These are phyloP conservation scores for Fusarium begoniae DNA, from an alignment of 2,329 filamentous ascomycete species.

Conservation along the genomic window DNA sequence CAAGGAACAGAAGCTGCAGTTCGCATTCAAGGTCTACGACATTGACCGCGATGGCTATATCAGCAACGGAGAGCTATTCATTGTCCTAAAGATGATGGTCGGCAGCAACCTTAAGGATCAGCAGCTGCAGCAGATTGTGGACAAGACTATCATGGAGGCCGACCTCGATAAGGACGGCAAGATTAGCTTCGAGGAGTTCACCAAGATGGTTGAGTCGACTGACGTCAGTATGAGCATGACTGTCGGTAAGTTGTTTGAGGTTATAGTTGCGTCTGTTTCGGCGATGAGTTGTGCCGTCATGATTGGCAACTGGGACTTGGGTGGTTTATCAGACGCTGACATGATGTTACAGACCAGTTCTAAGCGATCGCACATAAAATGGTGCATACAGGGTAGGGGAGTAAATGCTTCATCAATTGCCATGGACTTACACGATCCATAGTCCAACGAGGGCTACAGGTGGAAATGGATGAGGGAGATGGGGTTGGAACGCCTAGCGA, in stretches of 20 bases:
- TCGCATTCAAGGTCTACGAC: constrained; percentile 99
- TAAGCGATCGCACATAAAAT: constrained; percentile 12
- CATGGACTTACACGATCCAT: constrained; percentile 1
- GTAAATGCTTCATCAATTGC: not conserved
- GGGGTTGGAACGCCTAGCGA: constrained; percentile 31
- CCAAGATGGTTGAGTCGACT: constrained; percentile 97
- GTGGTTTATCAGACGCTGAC: constrained; percentile 8
- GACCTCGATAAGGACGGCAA: constrained; percentile 95
- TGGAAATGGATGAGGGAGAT: constrained; percentile 5
- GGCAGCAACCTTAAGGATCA: constrained; percentile 99
- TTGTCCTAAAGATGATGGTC: constrained; percentile 99
- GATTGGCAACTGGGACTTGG: not conserved
- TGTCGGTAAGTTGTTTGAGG: constrained; percentile 62
- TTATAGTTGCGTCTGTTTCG: not conserved
- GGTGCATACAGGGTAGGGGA: constrained; percentile 1
- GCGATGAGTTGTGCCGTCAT: not conserved
- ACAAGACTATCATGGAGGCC: constrained; percentile 99
- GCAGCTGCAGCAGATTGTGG: constrained; percentile 98
- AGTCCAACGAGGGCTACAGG: not conserved
- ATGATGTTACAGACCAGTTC: constrained; percentile 33
- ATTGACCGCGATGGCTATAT: constrained; percentile 99
- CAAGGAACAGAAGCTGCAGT: constrained; percentile 97
- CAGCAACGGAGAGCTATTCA: constrained; percentile 98
- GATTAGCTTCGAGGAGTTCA: constrained; percentile 99
- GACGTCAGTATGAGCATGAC: constrained; percentile 81